Evolutionary conservation across 2,329 filamentous ascomycete species (phyloP), one percentile per base, ranked within the genome.

Genomic region (Colletotrichum shisoi): DNA sequence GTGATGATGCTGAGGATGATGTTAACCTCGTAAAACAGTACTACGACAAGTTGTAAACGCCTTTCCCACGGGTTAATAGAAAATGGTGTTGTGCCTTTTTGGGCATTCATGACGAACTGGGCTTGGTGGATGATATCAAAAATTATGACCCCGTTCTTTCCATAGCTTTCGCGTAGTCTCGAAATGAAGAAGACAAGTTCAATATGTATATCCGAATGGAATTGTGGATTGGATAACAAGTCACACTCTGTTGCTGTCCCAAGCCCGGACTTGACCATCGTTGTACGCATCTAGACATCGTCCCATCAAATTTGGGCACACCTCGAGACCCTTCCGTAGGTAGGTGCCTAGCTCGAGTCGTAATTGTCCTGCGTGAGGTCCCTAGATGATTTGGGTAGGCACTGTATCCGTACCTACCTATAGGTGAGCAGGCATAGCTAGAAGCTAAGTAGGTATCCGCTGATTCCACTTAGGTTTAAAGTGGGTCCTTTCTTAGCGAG

Each of bases 41-140:
- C 91, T 97, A 97, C 85, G 93, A 97, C 90, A 97, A 97, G 91
- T 90, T 97, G 86, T 97, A 97, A 87, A 81, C 77, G 76, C 75
- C 74, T 79, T 77, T 74, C 75, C 73, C 74, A 76, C 74, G 75
- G 76, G 76, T 76, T 78, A 76, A 82, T 80, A 79, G 79, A 83
- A 77, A 78, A 77, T 75, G 74, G 76, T 76, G 76, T 78, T 74
- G 77, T 80, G 80, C 77, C 79, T 74, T 74, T 75, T 72, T 75
- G 78, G 76, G 77, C 78, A 75, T 77, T 73, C 71, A 72, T 76
- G 72, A 79, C 79, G 78, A 79, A 78, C 76, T 76, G 77, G 76
- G 71, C 76, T 74, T 73, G 65, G 65, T 60, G 70, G 77, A 74
- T 73, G 74, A 73, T 70, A 70, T 72, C 71, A 68, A 74, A 73